phyloP scores from a whole-genome alignment of 2,329 filamentous ascomycete genomes.

The Didymella pinodella region DNA sequence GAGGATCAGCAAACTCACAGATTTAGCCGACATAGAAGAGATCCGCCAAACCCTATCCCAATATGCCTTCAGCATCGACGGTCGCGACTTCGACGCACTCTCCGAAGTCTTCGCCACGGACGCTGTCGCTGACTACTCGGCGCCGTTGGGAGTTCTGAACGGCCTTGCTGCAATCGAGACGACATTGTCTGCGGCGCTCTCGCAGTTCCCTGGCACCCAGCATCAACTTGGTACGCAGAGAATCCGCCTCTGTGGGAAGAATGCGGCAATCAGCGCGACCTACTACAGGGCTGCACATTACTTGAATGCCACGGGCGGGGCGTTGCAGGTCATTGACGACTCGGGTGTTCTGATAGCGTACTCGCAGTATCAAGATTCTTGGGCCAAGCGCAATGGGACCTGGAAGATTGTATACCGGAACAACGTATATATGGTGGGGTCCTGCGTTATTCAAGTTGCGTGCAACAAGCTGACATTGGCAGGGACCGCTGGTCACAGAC shows the following conservation, averaged over 20 bases:
- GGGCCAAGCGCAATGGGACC: conserved; percentile 5
- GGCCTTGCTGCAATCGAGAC: conserved; percentile 2
- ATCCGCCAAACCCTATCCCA: conserved; percentile 11
- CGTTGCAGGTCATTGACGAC: neutral
- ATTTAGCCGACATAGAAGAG: conserved; percentile 1
- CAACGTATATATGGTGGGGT: conserved; percentile 15
- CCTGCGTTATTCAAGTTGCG: neutral
- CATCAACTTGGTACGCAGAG: conserved; percentile 14
- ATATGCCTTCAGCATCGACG: conserved; percentile 9
- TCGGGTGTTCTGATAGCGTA: conserved; percentile 1
- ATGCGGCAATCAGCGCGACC: conserved; percentile 5
- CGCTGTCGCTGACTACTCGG: conserved; percentile 11
- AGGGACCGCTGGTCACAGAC: neutral
- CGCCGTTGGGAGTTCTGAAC: conserved; percentile 4
- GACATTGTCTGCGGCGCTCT: neutral
- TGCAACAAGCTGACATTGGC: neutral
- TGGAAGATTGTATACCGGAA: conserved; percentile 15
- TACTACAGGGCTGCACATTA: conserved; percentile 12
- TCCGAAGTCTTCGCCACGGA: conserved; percentile 1
- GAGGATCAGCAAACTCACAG: neutral
- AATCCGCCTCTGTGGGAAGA: conserved; percentile 4
- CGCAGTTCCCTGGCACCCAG: conserved; percentile 7
- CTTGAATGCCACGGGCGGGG: conserved; percentile 4
- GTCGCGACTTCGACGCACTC: neutral
- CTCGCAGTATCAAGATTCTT: conserved; percentile 20